These are phyloP conservation scores for Suillus bovinus DNA, from an alignment of 768 basidiomycete genomes.

Conservation along the genomic window DNA sequence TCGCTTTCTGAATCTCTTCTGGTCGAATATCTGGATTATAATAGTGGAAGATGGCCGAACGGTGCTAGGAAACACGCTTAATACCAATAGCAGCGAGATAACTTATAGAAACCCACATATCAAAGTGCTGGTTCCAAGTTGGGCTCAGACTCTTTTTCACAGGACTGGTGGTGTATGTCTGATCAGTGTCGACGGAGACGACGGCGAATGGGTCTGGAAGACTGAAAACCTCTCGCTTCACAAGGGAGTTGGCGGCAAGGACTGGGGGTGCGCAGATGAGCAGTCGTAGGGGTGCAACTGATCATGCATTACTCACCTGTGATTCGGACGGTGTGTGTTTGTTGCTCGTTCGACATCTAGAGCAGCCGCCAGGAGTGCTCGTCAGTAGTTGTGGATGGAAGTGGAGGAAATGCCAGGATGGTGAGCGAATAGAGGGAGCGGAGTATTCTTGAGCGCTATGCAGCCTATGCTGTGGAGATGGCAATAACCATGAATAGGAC, in stretches of 20 bases:
- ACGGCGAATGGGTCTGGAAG: conserved; percentile 90
- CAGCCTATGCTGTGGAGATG: conserved; percentile 9
- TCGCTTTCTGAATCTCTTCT: conserved; percentile 82
- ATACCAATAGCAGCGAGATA: conserved; percentile 12
- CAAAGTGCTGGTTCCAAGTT: conserved; percentile 85
- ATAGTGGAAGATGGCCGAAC: conserved; percentile 76
- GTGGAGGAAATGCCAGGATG: neutral
- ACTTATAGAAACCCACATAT: conserved; percentile 59
- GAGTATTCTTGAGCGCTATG: conserved; percentile 2
- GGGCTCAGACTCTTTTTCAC: conserved; percentile 69
- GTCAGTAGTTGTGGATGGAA: neutral
- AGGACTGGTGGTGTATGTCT: conserved; percentile 75
- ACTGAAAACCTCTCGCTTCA: conserved; percentile 76
- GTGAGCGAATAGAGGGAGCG: neutral
- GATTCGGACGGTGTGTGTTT: neutral
- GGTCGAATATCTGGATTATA: conserved; percentile 87
- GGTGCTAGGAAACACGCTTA: conserved; percentile 41
- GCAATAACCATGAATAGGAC: neutral
- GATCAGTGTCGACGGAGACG: conserved; percentile 82
- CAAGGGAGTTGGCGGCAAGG: conserved; percentile 71
- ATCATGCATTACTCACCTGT: neutral
- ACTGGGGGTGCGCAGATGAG: conserved; percentile 45
- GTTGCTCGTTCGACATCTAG: conserved; percentile 4
- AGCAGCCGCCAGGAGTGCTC: neutral
- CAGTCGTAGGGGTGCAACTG: neutral